Conservation (phyloP, 805 yeast species). For the Ogataea glucozyma region DNA sequence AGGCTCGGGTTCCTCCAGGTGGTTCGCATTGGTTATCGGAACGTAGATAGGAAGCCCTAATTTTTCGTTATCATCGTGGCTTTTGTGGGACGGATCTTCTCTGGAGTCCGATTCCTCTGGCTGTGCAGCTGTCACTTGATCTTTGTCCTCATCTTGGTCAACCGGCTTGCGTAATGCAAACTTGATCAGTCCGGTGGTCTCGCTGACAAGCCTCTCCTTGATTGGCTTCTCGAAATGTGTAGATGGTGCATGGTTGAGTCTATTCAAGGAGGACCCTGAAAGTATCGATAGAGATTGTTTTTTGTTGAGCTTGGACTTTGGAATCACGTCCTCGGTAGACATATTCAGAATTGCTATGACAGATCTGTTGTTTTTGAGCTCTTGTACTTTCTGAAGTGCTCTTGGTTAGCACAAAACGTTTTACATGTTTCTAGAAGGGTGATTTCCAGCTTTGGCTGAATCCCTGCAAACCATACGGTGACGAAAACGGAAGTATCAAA, state of each 20-base stretch:
- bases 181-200: conserved; percentile 52
- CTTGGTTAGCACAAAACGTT: too few species aligned
- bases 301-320: conserved; percentile 20
- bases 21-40: conserved; percentile 30
- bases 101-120: conserved; percentile 1
- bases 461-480: conserved; percentile 3
- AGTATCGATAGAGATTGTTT: conserved; percentile 38
- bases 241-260: conserved; percentile 17
- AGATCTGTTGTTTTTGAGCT: too few species aligned
- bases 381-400: too few species aligned
- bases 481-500: conserved; percentile 16
- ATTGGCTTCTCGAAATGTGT: conserved; percentile 26
- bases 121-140: not conserved
- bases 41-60: conserved; percentile 39
- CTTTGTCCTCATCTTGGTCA: not conserved
- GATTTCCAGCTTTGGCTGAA: too few species aligned
- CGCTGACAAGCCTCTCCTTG: conserved; percentile 46
- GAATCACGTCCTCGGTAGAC: not conserved
- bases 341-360: too few species aligned
- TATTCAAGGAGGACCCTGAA: conserved; percentile 30
- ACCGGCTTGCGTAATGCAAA: conserved; percentile 35
- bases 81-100: not conserved
- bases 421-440: too few species aligned
- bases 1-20: too few species aligned
- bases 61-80: conserved; percentile 6